Conservation (phyloP, 352 stramenopile species). For the Blastocystis sp. region DNA sequence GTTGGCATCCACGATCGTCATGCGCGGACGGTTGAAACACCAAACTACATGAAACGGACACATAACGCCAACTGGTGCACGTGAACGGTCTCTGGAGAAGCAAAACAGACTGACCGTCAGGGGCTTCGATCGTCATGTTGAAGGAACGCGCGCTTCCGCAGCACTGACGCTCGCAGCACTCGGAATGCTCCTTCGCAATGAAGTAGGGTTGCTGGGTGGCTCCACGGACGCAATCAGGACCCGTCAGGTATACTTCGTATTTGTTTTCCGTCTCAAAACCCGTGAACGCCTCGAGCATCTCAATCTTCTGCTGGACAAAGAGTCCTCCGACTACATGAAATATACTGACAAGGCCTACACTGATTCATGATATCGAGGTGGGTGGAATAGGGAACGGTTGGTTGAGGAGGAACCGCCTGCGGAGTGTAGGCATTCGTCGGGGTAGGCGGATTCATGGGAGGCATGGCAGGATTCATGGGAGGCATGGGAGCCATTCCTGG, state of each 20-base stretch:
- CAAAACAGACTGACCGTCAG: neutral
- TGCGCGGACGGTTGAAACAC: conserved; percentile 12
- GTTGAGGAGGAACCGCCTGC: neutral
- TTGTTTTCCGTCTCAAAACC: conserved; percentile 40
- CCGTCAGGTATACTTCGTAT: conserved; percentile 22
- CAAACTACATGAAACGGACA: neutral
- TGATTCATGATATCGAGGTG: conserved; percentile 4
- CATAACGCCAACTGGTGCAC: neutral
- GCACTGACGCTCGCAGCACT: neutral
- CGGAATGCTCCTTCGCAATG: conserved; percentile 17
- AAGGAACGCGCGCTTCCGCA: conserved; percentile 17
- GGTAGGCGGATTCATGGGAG: neutral
- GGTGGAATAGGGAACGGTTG: neutral
- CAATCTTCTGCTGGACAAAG: conserved; percentile 7
- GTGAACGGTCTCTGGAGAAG: conserved; percentile 39
- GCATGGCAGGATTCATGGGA: neutral
- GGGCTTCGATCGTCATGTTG: neutral
- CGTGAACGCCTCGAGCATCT: neutral
- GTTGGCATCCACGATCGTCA: neutral
- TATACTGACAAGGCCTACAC: neutral
- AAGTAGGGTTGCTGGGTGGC: conserved; percentile 21
- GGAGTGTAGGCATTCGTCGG: neutral
- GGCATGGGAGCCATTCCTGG: neutral
- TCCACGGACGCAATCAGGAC: conserved; percentile 12
- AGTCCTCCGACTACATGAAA: conserved; percentile 22